Percentiles rank a stretch among this genome's conserved stretches.
Evolutionary conservation across 768 basidiomycete species (phyloP).

Genomic region (Hygrophoropsis aurantiaca): DNA sequence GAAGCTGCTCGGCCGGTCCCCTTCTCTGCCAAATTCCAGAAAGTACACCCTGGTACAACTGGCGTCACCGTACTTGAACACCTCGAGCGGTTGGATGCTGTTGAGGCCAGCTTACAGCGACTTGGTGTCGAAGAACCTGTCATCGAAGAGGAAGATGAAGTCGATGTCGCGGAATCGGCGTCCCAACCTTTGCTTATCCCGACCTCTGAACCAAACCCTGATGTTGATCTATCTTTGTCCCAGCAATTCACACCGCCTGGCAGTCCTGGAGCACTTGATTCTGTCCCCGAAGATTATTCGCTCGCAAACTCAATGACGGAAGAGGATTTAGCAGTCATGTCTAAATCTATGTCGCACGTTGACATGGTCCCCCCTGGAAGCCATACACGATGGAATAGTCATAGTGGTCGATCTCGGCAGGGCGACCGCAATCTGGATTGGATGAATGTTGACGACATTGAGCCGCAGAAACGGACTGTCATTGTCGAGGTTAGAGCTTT

Average conservation of each 20-base stretch:
- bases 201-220: slow-evolving; percentile 24
- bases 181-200: slow-evolving; percentile 23
- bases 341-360: slow-evolving; percentile 73
- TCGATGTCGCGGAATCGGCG: slow-evolving; percentile 63
- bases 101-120: slow-evolving; percentile 75
- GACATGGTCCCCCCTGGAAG: slow-evolving; percentile 47
- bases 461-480: slow-evolving; percentile 54
- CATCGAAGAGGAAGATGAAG: slow-evolving; percentile 51
- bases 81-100: slow-evolving; percentile 80
- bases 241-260: slow-evolving; percentile 54
- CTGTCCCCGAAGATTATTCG: slow-evolving; percentile 56
- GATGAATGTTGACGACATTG: slow-evolving; percentile 40
- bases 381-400: slow-evolving; percentile 36
- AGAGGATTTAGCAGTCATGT: slow-evolving; percentile 71
- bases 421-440: slow-evolving; percentile 41
- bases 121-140: slow-evolving; percentile 60
- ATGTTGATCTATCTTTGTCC: slow-evolving; percentile 31
- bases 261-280: slow-evolving; percentile 50
- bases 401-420: slow-evolving; percentile 23
- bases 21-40: slow-evolving; percentile 80
- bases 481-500: slow-evolving; percentile 64
- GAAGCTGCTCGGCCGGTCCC: slow-evolving; percentile 75
- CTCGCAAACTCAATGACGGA: slow-evolving; percentile 59
- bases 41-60: slow-evolving; percentile 82
- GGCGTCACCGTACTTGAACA: slow-evolving; percentile 86